Evolutionary conservation across 768 basidiomycete genomes (phyloP).

Genomic region (Dioszegia crocea): DNA sequence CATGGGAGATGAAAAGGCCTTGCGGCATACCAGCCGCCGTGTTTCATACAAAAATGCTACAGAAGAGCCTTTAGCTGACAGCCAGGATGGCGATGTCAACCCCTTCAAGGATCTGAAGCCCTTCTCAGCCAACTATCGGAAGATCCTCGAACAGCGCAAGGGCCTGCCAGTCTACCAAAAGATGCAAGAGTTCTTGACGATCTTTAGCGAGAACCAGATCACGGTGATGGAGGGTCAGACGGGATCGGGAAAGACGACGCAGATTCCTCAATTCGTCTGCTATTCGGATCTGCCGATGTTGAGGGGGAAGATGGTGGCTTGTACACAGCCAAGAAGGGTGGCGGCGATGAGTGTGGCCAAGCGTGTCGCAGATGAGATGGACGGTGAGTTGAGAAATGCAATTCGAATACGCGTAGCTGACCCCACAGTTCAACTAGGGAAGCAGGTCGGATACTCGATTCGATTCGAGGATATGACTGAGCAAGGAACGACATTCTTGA

Average conservation of each 20-base stretch:
- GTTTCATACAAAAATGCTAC: no score
- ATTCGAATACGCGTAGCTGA: conserved; percentile 1
- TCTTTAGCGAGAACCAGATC: conserved; percentile 77
- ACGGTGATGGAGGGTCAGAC: conserved; percentile 73
- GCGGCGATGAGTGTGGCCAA: conserved; percentile 98
- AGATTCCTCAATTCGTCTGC: conserved; percentile 95
- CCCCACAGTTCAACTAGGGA: conserved; percentile 73
- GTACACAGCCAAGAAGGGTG: conserved; percentile 92
- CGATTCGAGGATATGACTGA: conserved; percentile 97
- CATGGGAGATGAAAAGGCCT: no score
- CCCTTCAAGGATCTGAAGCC: conserved; percentile 76
- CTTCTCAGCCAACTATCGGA: conserved; percentile 72
- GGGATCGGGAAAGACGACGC: conserved; percentile 91
- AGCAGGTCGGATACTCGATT: conserved; percentile 95
- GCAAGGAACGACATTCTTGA: conserved; percentile 83
- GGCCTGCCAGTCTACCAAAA: conserved; percentile 86
- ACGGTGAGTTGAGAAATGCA: conserved; percentile 59
- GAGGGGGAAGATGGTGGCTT: conserved; percentile 85
- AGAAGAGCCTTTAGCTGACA: background rate
- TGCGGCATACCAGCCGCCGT: no score
- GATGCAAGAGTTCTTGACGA: conserved; percentile 86
- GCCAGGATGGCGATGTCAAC: conserved; percentile 72
- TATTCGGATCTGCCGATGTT: conserved; percentile 89
- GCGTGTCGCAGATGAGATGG: conserved; percentile 98
- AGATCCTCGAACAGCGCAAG: conserved; percentile 77